A percentile compares a stretch with the other conserved stretches of the same genome.
These are phyloP conservation scores for Bothriochloa decipiens DNA, from an alignment of 176 grass and related monocot genomes.

Conservation along the genomic window DNA sequence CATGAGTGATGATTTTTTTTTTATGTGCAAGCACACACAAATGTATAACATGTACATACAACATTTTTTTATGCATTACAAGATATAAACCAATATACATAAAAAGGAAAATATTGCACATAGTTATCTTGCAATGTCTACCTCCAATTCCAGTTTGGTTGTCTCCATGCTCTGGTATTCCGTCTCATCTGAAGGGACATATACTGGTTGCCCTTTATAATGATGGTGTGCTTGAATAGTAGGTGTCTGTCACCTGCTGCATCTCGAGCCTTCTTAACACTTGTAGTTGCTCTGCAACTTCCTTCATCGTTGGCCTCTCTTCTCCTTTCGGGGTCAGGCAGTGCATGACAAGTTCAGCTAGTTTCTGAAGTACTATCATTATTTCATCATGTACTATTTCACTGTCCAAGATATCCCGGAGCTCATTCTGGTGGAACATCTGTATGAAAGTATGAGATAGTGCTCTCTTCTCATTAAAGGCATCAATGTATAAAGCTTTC, in stretches of 20 bases:
- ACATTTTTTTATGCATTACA: neutral
- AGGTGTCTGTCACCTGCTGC: too few species aligned
- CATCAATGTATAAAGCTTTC: conserved; percentile 44
- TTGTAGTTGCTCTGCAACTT: conserved; percentile 26
- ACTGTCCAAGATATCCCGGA: neutral
- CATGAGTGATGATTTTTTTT: too few species aligned
- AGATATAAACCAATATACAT: neutral
- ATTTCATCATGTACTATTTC: conserved; percentile 29
- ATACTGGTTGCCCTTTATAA: too few species aligned
- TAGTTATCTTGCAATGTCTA: conserved; percentile 21
- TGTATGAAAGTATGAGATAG: neutral
- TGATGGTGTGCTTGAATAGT: too few species aligned
- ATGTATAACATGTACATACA: too few species aligned
- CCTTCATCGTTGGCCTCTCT: conserved; percentile 38
- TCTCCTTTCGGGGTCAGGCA: conserved; percentile 16
- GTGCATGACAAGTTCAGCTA: neutral
- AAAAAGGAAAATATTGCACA: neutral
- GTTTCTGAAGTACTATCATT: conserved; percentile 31
- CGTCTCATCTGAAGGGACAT: neutral
- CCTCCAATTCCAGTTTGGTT: neutral
- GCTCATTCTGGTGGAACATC: neutral
- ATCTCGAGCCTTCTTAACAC: conserved; percentile 18
- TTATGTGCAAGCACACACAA: too few species aligned
- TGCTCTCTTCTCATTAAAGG: conserved; percentile 8
- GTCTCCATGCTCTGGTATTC: conserved; percentile 14